phyloP scores from a whole-genome alignment of 805 yeast genomes.

The Metschnikowia reukaufii region DNA sequence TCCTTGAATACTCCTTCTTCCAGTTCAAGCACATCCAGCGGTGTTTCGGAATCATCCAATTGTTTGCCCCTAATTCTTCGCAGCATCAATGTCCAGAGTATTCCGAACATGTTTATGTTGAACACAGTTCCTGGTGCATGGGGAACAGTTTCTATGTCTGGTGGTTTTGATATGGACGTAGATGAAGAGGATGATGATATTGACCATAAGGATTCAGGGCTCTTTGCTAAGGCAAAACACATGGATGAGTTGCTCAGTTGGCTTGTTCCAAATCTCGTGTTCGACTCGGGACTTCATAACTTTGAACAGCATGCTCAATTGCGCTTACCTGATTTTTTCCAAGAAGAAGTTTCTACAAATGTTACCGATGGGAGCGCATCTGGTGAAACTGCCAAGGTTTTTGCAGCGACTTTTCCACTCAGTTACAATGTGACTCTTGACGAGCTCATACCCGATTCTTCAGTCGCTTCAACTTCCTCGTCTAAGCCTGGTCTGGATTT shows the following conservation, averaged over 20 bases:
- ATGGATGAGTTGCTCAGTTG: constrained; percentile 37
- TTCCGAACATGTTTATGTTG: constrained; percentile 53
- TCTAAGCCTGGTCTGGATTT: neutral
- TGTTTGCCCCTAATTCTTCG: constrained; percentile 68
- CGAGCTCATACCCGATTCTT: constrained; percentile 32
- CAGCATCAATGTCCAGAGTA: constrained; percentile 59
- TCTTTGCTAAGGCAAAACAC: constrained; percentile 28
- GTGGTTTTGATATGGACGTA: constrained; percentile 34
- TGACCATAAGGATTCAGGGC: constrained; percentile 31
- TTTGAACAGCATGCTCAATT: constrained; percentile 17
- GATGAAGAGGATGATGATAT: constrained; percentile 38
- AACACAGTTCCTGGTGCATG: constrained; percentile 27
- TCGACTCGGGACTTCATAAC: constrained; percentile 33
- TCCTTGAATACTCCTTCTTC: constrained; percentile 4
- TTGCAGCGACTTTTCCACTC: constrained; percentile 31
- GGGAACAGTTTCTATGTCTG: constrained; percentile 18
- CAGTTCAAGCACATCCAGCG: constrained; percentile 5
- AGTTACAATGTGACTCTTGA: constrained; percentile 33
- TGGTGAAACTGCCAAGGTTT: constrained; percentile 21
- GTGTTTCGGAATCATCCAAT: constrained; percentile 46
- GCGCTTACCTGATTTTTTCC: constrained; percentile 12
- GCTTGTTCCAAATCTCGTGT: constrained; percentile 43
- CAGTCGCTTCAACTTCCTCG: neutral
- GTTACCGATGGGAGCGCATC: constrained; percentile 20
- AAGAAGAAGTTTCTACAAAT: constrained; percentile 10